Conservation (phyloP, 805 yeast genomes). For the Ogataea saltuana region DNA sequence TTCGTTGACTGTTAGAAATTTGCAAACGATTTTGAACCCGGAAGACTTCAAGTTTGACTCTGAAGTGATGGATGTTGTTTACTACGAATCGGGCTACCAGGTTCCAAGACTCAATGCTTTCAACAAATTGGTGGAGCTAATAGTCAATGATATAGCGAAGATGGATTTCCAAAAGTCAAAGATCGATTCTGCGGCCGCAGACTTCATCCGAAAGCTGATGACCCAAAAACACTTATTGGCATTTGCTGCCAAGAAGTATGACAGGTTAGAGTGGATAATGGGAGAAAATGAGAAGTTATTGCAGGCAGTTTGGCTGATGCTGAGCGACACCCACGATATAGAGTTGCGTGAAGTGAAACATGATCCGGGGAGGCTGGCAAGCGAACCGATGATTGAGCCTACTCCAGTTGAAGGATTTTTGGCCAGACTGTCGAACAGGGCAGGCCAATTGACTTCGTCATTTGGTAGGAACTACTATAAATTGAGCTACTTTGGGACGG, state of each 20-base stretch:
- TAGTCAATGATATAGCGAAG: constrained; percentile 34
- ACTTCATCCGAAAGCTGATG: constrained; percentile 22
- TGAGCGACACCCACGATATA: constrained; percentile 49
- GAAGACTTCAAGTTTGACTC: constrained; percentile 11
- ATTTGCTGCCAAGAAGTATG: constrained; percentile 65
- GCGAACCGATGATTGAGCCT: constrained; percentile 53
- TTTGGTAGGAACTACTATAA: constrained; percentile 45
- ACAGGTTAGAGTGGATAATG: constrained; percentile 70
- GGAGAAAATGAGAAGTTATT: constrained; percentile 45
- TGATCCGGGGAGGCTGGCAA: constrained; percentile 37
- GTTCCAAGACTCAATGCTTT: constrained; percentile 32
- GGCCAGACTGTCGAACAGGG: constrained; percentile 51
- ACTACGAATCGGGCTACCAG: constrained; percentile 26
- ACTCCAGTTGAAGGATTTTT: constrained; percentile 81
- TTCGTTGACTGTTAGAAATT: constrained; percentile 41
- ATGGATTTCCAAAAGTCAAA: constrained; percentile 6
- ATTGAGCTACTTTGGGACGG: constrained; percentile 63
- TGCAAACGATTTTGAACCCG: constrained; percentile 6
- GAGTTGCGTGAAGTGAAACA: constrained; percentile 56
- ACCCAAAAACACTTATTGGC: constrained; percentile 32
- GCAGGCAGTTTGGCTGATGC: constrained; percentile 44
- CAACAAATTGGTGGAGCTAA: constrained; percentile 40
- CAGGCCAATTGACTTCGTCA: constrained; percentile 39
- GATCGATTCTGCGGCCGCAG: constrained; percentile 6
- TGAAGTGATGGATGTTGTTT: constrained; percentile 1